Conservation (phyloP, 1,139 yeast genomes). For the Sporopachydermia cereana region DNA sequence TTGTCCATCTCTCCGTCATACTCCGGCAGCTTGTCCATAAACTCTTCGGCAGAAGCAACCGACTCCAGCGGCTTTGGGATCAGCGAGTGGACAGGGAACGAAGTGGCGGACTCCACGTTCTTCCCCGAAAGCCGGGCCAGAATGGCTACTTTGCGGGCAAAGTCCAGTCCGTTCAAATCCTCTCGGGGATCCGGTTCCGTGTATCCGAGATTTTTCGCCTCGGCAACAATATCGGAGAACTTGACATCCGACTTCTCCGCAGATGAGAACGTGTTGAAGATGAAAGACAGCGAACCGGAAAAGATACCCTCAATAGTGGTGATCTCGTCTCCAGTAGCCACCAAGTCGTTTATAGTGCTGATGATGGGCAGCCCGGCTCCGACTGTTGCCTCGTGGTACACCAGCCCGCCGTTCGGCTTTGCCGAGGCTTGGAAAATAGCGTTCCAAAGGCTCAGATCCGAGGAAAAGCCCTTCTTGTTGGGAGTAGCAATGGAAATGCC, state of each 20-base stretch:
- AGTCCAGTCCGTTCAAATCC: constrained; percentile 94
- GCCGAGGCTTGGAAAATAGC: constrained; percentile 43
- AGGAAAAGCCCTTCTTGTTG: constrained; percentile 94
- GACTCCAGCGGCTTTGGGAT: constrained; percentile 81
- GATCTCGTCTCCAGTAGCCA: constrained; percentile 86
- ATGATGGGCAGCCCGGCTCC: constrained; percentile 97
- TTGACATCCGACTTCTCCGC: constrained; percentile 44
- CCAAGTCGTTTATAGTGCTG: constrained; percentile 75
- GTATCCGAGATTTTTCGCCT: constrained; percentile 86
- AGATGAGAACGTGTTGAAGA: constrained; percentile 86
- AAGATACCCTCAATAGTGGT: constrained; percentile 90
- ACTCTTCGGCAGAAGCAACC: constrained; percentile 63
- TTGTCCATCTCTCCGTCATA: constrained; percentile 71
- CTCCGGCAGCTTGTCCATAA: constrained; percentile 66
- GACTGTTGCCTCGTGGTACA: constrained; percentile 97
- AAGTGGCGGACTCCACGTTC: constrained; percentile 75
- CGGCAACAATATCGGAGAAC: constrained; percentile 80
- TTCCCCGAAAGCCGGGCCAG: constrained; percentile 88
- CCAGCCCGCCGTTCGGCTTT: constrained; percentile 54
- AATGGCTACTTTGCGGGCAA: constrained; percentile 94
- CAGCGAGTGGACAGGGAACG: constrained; percentile 91
- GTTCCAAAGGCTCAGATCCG: constrained; percentile 65
- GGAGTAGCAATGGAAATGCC: constrained; percentile 96
- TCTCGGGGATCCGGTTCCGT: constrained; percentile 99
- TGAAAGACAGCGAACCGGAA: constrained; percentile 93